These are phyloP conservation scores for Eragrostis tef DNA, from an alignment of 202 grass and related monocot genomes.

Conservation along the genomic window DNA sequence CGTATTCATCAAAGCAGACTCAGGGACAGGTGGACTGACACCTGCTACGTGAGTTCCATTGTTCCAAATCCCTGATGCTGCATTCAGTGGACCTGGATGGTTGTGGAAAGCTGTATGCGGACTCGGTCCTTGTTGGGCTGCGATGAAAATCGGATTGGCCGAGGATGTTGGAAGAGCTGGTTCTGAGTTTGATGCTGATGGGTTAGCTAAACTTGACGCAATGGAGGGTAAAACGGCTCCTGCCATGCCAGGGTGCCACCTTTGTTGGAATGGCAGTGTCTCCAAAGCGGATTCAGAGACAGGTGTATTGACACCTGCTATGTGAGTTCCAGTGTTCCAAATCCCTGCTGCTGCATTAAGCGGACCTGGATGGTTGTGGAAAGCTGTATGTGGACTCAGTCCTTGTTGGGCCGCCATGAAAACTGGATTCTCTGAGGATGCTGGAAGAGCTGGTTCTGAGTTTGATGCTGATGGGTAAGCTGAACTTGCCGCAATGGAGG, in stretches of 20 bases:
- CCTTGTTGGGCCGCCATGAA: neutral
- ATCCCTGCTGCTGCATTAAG: slow-evolving; percentile 19
- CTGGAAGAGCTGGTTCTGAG: neutral
- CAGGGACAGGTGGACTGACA: neutral
- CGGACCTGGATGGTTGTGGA: neutral
- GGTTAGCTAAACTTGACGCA: neutral
- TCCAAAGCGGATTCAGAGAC: neutral
- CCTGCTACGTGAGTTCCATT: neutral
- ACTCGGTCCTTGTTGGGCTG: neutral
- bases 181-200: slow-evolving; percentile 4
- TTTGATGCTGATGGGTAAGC: slow-evolving; percentile 4
- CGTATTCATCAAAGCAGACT: neutral
- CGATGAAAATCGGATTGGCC: neutral
- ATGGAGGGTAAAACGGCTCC: neutral
- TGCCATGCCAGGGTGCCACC: neutral
- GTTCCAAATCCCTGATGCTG: slow-evolving; percentile 14
- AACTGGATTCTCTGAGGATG: neutral
- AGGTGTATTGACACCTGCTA: neutral
- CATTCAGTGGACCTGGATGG: neutral
- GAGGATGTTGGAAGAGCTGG: neutral
- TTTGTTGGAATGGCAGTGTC: neutral
- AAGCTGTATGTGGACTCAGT: neutral
- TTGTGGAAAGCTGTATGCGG: neutral
- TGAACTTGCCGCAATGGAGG: slow-evolving; percentile 13
- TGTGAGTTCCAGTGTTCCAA: neutral